phyloP scores from a whole-genome alignment of 202 grass and related monocot genomes.

The Bolboschoenoplectus hybrid region DNA sequence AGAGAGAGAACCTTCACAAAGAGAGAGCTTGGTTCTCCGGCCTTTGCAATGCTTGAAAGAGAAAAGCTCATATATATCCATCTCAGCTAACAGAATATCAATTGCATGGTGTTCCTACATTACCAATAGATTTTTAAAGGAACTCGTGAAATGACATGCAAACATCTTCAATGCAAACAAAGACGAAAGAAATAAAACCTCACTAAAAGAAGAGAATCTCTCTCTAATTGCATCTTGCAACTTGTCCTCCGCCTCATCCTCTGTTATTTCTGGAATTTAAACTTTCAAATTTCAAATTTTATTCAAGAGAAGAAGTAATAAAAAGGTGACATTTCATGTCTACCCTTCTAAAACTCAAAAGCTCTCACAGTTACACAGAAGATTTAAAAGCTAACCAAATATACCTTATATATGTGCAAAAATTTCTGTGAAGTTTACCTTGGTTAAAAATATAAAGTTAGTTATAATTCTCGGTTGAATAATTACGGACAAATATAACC shows the following conservation, averaged over 20 bases:
- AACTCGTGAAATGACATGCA: conserved; percentile 9
- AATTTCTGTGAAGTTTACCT: neutral
- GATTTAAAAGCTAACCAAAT: neutral
- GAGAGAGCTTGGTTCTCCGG: conserved; percentile 80
- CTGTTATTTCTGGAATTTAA: conserved; percentile 66
- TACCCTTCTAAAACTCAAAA: conserved; percentile 7
- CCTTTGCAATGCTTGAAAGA: conserved; percentile 92
- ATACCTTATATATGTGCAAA: neutral
- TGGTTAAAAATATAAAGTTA: neutral
- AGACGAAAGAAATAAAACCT: conserved; percentile 52
- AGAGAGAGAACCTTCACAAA: conserved; percentile 76
- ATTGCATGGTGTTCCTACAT: conserved; percentile 85
- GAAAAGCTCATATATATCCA: conserved; percentile 97
- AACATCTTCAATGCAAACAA: conserved; percentile 35
- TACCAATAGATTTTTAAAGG: conserved; percentile 23
- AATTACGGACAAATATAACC: neutral
- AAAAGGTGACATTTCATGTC: conserved; percentile 27
- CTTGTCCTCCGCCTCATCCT: conserved; percentile 91
- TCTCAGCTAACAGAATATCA: conserved; percentile 93
- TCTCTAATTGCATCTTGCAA: conserved; percentile 96
- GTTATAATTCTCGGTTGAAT: neutral
- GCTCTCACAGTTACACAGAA: neutral
- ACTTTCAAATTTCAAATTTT: conserved; percentile 24
- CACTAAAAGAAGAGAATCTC: conserved; percentile 86
- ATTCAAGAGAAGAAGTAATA: conserved; percentile 26